phyloP scores from a whole-genome alignment of 495 filamentous ascomycete genomes.

The Chaetomidium leptoderma region DNA sequence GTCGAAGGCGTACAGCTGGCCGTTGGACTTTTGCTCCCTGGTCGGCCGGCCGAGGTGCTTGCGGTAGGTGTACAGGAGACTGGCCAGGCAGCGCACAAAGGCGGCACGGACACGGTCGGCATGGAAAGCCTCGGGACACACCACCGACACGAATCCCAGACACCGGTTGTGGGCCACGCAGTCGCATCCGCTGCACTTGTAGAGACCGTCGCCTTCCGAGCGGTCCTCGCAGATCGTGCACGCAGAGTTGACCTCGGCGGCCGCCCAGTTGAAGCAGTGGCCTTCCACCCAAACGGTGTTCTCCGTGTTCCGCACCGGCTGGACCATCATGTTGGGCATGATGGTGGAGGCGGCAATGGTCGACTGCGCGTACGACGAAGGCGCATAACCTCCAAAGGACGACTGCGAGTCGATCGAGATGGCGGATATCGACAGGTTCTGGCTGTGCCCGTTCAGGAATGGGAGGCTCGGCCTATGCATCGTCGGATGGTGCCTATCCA shows the following conservation, averaged over 20 bases:
- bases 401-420: slow-evolving; percentile 69
- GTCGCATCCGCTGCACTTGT: slow-evolving; percentile 75
- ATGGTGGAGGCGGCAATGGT: slow-evolving; percentile 98
- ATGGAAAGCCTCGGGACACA: slow-evolving; percentile 87
- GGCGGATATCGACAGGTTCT: slow-evolving; percentile 79
- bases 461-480: slow-evolving; percentile 74
- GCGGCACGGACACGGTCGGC: slow-evolving; percentile 86
- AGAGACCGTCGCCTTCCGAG: slow-evolving; percentile 79
- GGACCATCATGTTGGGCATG: slow-evolving; percentile 83
- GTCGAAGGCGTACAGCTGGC: slow-evolving; percentile 86
- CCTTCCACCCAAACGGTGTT: slow-evolving; percentile 90
- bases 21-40: slow-evolving; percentile 78
- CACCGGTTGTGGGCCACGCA: slow-evolving; percentile 77
- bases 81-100: slow-evolving; percentile 91
- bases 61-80: slow-evolving; percentile 92
- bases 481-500: slow-evolving; percentile 63
- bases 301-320: slow-evolving; percentile 81
- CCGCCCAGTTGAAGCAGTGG: slow-evolving; percentile 75
- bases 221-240: slow-evolving; percentile 89
- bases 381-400: slow-evolving; percentile 77
- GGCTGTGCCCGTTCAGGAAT: slow-evolving; percentile 71
- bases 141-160: slow-evolving; percentile 71
- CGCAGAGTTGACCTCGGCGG: slow-evolving; percentile 60
- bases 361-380: slow-evolving; percentile 92
- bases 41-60: slow-evolving; percentile 72